phyloP scores from a whole-genome alignment of 441 rosid genomes.

The Mallotus repandus region DNA sequence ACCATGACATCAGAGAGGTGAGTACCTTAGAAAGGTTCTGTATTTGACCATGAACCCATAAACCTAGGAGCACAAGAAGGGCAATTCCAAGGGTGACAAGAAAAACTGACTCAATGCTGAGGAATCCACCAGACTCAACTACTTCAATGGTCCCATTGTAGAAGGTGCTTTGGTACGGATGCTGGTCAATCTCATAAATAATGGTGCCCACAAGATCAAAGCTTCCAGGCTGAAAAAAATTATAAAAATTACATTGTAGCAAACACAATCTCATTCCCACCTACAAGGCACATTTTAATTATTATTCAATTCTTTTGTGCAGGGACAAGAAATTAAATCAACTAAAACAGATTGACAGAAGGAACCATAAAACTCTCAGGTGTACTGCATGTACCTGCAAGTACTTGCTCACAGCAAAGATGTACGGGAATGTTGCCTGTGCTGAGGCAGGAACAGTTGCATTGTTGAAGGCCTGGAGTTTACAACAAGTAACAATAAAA shows the following conservation, averaged over 20 bases:
- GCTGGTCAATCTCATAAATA: conserved; percentile 75
- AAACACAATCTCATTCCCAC: background rate
- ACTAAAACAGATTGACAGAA: too few species aligned
- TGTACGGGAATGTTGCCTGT: conserved; percentile 86
- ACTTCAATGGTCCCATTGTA: conserved; percentile 96
- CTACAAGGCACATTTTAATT: background rate
- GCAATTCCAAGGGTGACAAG: conserved; percentile 81
- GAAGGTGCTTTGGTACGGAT: conserved; percentile 74
- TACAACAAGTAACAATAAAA: conserved; percentile 15
- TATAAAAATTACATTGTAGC: background rate
- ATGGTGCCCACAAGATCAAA: conserved; percentile 95
- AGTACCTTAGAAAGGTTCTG: conserved; percentile 85
- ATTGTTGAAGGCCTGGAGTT: conserved; percentile 76
- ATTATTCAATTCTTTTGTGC: background rate
- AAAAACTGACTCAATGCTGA: conserved; percentile 88
- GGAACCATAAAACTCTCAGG: conserved; percentile 2
- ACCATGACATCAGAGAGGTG: background rate
- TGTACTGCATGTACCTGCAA: conserved; percentile 62
- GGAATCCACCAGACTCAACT: conserved; percentile 76
- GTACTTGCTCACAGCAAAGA: conserved; percentile 88
- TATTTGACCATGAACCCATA: conserved; percentile 83
- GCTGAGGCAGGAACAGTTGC: conserved; percentile 77
- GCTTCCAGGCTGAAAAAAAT: conserved; percentile 73
- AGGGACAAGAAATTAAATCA: background rate
- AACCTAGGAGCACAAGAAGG: conserved; percentile 75